Conservation (phyloP, 2,329 filamentous ascomycete species). For the Stachybotrys echinatus region DNA sequence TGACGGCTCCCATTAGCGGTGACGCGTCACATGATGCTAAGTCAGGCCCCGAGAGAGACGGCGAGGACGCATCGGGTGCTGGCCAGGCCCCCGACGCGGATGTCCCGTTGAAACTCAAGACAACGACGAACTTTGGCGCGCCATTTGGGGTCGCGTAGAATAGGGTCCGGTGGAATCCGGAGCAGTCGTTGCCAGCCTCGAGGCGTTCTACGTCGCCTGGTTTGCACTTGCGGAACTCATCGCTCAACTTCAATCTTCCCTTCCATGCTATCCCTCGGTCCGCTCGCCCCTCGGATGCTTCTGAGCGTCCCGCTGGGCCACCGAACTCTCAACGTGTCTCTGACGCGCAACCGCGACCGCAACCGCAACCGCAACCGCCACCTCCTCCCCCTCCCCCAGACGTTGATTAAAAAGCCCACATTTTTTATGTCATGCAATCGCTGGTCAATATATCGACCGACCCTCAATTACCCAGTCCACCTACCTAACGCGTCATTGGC, state of each 20-base stretch:
- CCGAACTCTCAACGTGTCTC: neutral
- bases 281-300: neutral
- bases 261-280: neutral
- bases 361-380: neutral
- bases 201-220: conserved; percentile 4
- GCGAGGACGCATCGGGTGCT: conserved; percentile 13
- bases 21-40: conserved; percentile 16
- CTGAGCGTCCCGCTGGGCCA: neutral
- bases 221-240: neutral
- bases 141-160: conserved; percentile 33
- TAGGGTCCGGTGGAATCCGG: neutral
- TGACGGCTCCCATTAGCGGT: conserved; percentile 9
- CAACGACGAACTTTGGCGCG: conserved; percentile 41
- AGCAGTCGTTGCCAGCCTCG: neutral
- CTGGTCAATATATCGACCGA: too few relatives aligned
- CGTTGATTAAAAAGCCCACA: neutral
- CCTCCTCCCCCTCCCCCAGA: too few relatives aligned
- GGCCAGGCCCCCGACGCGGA: conserved; percentile 30
- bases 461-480: too few relatives aligned
- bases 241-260: conserved; percentile 5
- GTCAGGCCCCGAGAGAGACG: conserved; percentile 15
- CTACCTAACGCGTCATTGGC: too few relatives aligned
- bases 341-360: neutral
- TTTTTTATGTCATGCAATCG: neutral
- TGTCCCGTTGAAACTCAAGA: conserved; percentile 39